Evolutionary conservation across 1,139 yeast genomes (phyloP), one percentile per base, ranked within the genome.

Genomic region (Yamadazyma trypodendri): DNA sequence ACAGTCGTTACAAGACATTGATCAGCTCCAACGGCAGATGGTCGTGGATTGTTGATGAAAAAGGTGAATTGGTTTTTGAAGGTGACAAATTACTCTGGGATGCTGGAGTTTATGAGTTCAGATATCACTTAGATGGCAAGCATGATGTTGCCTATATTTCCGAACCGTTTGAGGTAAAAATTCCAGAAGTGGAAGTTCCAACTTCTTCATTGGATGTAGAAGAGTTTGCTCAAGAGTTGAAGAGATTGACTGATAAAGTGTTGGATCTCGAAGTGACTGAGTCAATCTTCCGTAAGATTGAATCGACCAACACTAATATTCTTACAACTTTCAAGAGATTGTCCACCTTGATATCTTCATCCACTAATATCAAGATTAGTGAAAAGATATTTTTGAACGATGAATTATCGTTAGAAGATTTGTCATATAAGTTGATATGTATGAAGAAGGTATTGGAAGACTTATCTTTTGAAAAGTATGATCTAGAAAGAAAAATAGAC

Each of bases 71-170:
- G 10, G 62, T 52, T 6, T 86, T 86, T 51, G 60, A 65, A 9
- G 71, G 72, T 8, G 70, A 72, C 8, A 62, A 72, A 35, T 61
- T 83, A 33, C 73, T 73, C 50, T 84, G 85, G 80, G 84, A 81
- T 49, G 78, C 75, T 38, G 95, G 95, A 0, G 68, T 79, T 29
- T 86, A 80, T 58, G 94, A 86, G 58, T 74, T 86, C 51, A 72
- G 95, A 58, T 84, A 84, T 52, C 95, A 87, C 54, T 68, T 76
- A 37, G 76, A 74, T 37, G 81, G 79, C 20, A 77, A 81, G 43
- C 95, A 87, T 56, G 84, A 79, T 44, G 95, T 86, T 21, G 68
- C 82, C 25, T 72, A 75, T 41, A 72, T 81, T 34, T 79, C 92
- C 0, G 73, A 71, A 42, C 89, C 92, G n/a, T 83, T 86, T 60